Evolutionary conservation across 140 eudicot species (phyloP), one percentile per base, ranked within the genome.

Genomic region (Flaveria floridana): DNA sequence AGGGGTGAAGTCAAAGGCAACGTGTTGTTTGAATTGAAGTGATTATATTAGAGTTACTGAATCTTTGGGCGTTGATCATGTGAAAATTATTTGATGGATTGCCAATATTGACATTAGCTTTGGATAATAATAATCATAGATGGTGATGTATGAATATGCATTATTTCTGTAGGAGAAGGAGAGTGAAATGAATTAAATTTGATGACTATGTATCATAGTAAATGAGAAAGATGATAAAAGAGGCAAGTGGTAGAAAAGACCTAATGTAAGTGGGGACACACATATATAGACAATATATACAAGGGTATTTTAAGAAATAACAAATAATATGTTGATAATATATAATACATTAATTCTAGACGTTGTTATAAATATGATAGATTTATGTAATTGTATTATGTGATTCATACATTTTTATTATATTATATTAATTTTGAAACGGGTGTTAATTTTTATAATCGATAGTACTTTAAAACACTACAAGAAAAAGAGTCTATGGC

Each of bases 261-360:
- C 63, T 82, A 65, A 82, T 69, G 80, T 52, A 76, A 28, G 86
- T 79, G 82, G 84, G 84, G 82, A 75, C 86, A 68, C 47, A 72
- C 7, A 4, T 3, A 4, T 3, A 30, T 30, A 30, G 0, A 30
- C 37, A 30, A 30, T 84, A 51, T 82, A 76, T 55, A 25, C 28
- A 25, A 25, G 28, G 28, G 28, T 25, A 25, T 25, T 25, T 25
- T 25, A 25, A 25, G 28, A 25, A 25, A 25, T 25, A 25, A 25
- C 28, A 25, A 25, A 25, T 25, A 25, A 25, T 25, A 25, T 25
- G 28, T 25, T 25, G 28, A 25, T 25, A 25, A 25, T 25, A 25
- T 25, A 25, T 25, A 1, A 25, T 25, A 25, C 28, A 25, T 2
- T 25, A 25, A 25, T 25, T 25, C 3, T 25, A 25, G 3, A 25